These are phyloP conservation scores for Crepidotus variabilis DNA, from an alignment of 768 basidiomycete species.

Conservation along the genomic window DNA sequence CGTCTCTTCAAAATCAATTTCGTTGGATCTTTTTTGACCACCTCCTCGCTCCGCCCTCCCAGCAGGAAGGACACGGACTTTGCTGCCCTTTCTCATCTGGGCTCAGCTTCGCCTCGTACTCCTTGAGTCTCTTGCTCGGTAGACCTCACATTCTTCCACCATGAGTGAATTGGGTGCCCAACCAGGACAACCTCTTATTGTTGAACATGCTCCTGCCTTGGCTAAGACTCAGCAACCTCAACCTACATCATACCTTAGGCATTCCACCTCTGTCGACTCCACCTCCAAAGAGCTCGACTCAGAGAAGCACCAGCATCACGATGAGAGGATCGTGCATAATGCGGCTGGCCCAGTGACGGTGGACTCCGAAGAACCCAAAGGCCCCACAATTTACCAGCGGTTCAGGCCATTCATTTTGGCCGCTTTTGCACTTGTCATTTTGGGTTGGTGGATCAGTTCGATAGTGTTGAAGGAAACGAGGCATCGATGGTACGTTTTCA, in stretches of 20 bases:
- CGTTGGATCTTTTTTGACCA: neutral
- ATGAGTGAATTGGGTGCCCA: neutral
- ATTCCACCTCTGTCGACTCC: neutral
- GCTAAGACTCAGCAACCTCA: neutral
- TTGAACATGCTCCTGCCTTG: neutral
- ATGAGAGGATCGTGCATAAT: neutral
- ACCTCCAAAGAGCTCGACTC: neutral
- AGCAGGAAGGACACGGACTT: neutral
- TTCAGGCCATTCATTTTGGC: conserved; percentile 43
- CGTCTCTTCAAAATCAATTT: neutral
- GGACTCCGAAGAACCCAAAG: neutral
- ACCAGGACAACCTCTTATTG: neutral
- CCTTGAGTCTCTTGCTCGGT: neutral
- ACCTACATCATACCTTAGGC: neutral
- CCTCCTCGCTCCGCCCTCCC: neutral
- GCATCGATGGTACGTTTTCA: conserved; percentile 59
- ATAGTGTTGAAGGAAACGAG: conserved; percentile 67
- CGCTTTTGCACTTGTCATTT: conserved; percentile 54
- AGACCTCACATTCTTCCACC: neutral
- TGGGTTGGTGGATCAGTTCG: conserved; percentile 86
- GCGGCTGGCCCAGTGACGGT: neutral
- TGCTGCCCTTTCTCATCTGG: neutral
- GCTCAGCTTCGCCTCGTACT: neutral
- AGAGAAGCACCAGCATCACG: neutral
- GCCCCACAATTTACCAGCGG: neutral